Percentiles rank a stretch among this genome's conserved stretches.
These are phyloP conservation scores for Pseudonitzschia delicatissima DNA, from an alignment of 108 stramenopile genomes.

Conservation along the genomic window DNA sequence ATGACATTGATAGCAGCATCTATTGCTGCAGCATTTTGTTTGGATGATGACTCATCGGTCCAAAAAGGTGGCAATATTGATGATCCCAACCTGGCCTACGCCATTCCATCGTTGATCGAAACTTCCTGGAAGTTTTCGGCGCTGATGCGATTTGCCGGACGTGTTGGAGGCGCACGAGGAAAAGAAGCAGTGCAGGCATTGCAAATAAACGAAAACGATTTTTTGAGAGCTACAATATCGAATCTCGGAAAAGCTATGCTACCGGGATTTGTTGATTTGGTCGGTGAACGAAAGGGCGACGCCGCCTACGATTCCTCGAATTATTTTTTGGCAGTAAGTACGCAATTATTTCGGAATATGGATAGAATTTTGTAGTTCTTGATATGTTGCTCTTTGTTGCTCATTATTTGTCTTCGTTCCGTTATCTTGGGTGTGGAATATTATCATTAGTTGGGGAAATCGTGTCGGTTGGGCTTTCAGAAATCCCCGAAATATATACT, in stretches of 20 bases:
- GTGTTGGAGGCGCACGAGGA: slow-evolving; percentile 29
- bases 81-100: slow-evolving; percentile 25
- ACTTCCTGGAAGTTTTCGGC: slow-evolving; percentile 11
- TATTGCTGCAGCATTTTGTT: slow-evolving; percentile 38
- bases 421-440: slow-evolving; percentile 22
- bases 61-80: neutral
- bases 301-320: slow-evolving; percentile 56
- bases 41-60: slow-evolving; percentile 35
- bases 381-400: no score
- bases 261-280: slow-evolving; percentile 63
- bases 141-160: slow-evolving; percentile 39
- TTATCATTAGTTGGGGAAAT: slow-evolving; percentile 21
- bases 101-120: slow-evolving; percentile 28
- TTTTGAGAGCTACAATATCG: slow-evolving; percentile 10
- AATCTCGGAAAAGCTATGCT: slow-evolving; percentile 39
- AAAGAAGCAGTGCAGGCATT: slow-evolving; percentile 28
- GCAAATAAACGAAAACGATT: slow-evolving; percentile 9
- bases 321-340: slow-evolving; percentile 42
- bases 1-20: slow-evolving; percentile 42
- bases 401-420: no score
- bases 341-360: no score
- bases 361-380: no score
- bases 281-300: slow-evolving; percentile 60
- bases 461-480: slow-evolving; percentile 17
- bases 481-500: slow-evolving; percentile 36